Percentiles rank a stretch among this genome's conserved stretches.
Evolutionary conservation across 108 stramenopile genomes (phyloP).

Genomic region (Skeletonema potamos): DNA sequence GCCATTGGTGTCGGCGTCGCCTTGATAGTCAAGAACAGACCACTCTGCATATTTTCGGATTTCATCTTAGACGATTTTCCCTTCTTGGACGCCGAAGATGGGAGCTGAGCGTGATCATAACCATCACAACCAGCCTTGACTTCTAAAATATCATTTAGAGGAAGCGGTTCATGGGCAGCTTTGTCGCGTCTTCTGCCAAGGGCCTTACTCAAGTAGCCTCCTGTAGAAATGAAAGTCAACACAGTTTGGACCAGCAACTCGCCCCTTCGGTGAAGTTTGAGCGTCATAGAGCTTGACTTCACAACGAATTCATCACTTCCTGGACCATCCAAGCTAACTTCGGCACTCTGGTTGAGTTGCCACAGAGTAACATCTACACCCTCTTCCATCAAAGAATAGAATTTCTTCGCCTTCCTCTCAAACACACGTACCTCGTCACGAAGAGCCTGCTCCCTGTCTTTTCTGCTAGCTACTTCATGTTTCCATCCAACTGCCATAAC

Average conservation of each 20-base stretch:
- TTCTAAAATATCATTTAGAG: constrained; percentile 85
- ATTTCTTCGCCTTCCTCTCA: constrained; percentile 73
- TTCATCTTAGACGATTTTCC: constrained; percentile 59
- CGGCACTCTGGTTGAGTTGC: constrained; percentile 72
- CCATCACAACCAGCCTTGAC: constrained; percentile 86
- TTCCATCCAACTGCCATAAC: constrained; percentile 83
- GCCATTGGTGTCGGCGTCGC: constrained; percentile 85
- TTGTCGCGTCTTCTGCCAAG: constrained; percentile 70
- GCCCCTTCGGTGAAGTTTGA: constrained; percentile 78
- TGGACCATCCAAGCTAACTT: constrained; percentile 55
- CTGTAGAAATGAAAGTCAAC: constrained; percentile 74
- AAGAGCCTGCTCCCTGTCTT: constrained; percentile 80
- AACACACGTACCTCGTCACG: constrained; percentile 80
- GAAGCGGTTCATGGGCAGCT: constrained; percentile 80
- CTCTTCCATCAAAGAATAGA: constrained; percentile 69
- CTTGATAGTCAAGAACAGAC: constrained; percentile 84
- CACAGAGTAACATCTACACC: constrained; percentile 88
- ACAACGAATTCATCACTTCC: constrained; percentile 74
- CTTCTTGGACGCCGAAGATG: constrained; percentile 61
- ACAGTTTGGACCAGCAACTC: constrained; percentile 80
- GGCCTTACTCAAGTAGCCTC: constrained; percentile 89
- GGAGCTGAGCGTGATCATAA: constrained; percentile 80
- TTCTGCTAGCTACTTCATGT: constrained; percentile 73
- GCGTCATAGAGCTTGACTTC: constrained; percentile 78
- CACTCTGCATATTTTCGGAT: constrained; percentile 79